A percentile compares a stretch with the other conserved stretches of the same genome.
These are phyloP conservation scores for Gossypium aridum DNA, from an alignment of 441 rosid genomes.

Conservation along the genomic window DNA sequence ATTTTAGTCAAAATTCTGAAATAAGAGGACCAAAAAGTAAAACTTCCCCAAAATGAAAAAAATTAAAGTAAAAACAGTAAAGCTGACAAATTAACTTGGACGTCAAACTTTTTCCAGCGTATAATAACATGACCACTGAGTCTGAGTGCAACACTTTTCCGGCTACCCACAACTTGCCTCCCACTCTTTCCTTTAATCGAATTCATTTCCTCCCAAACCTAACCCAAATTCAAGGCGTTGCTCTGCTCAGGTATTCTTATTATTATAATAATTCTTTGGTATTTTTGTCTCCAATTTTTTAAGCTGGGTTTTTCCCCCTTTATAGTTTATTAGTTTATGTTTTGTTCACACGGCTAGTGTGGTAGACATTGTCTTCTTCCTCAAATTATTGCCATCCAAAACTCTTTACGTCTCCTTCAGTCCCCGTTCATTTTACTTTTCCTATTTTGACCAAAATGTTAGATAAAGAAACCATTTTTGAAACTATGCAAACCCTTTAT, in stretches of 20 bases:
- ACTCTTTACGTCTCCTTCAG: background rate
- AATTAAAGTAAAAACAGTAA: background rate
- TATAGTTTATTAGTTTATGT: background rate
- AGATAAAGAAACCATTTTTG: background rate
- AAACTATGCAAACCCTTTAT: background rate
- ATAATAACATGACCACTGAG: background rate
- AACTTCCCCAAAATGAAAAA: background rate
- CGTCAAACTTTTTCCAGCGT: background rate
- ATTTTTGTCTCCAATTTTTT: background rate
- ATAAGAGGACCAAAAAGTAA: background rate
- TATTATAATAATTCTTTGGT: background rate
- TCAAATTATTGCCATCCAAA: background rate
- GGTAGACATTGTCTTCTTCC: background rate
- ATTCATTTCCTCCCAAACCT: background rate
- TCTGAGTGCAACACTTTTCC: background rate
- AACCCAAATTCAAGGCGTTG: background rate
- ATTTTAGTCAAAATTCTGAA: background rate
- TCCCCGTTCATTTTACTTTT: background rate
- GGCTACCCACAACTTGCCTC: background rate
- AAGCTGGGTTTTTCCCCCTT: background rate
- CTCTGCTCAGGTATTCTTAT: background rate
- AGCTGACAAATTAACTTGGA: background rate
- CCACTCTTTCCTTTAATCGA: background rate
- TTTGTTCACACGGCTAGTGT: background rate
- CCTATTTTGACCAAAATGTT: background rate